Base-by-base conservation (phyloP, 1,139 yeast genomes). In the Taphrina pruni region DNA sequence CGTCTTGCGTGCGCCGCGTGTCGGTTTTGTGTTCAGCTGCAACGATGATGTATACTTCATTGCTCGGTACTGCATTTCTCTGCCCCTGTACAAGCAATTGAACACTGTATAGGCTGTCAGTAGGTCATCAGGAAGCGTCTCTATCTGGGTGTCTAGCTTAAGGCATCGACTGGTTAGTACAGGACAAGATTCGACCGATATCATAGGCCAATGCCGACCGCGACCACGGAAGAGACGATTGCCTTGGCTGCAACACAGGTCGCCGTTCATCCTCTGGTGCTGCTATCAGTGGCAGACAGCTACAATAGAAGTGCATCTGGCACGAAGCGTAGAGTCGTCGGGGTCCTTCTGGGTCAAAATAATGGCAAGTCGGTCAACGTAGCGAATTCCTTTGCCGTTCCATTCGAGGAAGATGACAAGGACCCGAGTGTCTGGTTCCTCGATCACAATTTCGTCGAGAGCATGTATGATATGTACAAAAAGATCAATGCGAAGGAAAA, bases 381-480 rank as follows among this genome's bases (percentile, higher is more conserved):
- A 69, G 78, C 83, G 65, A 81, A 81, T 75, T 77, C 81, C 70
- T 81, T 79, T 74, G 84, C 84, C 6, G 93, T 93, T 3, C 99
- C 99, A 0, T 95, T 94, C 77, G 99, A 95, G 79, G 99, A 95
- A 78, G 99, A 94, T 77, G 97, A 89, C 68, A 89, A 87, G 79
- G 90, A 91, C 78, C 86, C 96, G 1, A 87, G 87, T n/a, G 97
- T 95, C 61, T 95, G 99, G 98, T 95, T 94, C 76, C 82, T 95
- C 76, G 99, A 95, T 78, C 99, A 95, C 80, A 94, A 95, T 78
- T 95, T 88, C 78, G 91, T 95, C 72, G 99, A 94, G 76, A 86
- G 90, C 69, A 95, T 95, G 99, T 89, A 94, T 72, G 97, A 92
- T 74, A 95, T 95, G 99, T 94, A 91, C 80, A 91, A 90, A 78